Evolutionary conservation across 805 yeast species (phyloP).

Genomic region (Kuraishia ogatae): DNA sequence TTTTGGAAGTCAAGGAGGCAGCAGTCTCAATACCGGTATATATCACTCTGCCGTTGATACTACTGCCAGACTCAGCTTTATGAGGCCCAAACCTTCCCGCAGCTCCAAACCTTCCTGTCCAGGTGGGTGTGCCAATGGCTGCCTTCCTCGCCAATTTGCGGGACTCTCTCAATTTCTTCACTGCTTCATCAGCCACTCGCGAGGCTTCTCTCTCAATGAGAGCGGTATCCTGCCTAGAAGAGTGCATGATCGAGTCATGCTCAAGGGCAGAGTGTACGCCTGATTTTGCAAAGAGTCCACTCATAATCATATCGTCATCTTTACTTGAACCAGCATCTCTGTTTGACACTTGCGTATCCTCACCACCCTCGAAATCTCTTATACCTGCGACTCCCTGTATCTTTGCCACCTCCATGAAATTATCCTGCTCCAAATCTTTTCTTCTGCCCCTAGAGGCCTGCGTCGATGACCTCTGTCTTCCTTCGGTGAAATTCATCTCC

Average conservation of each 20-base stretch:
- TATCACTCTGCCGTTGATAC: not conserved
- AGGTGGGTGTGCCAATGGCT: slow-evolving; percentile 78
- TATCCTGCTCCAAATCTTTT: slow-evolving; percentile 45
- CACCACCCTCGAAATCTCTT: slow-evolving; percentile 51
- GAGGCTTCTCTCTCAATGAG: slow-evolving; percentile 58
- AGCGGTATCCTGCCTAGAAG: slow-evolving; percentile 40
- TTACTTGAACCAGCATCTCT: slow-evolving; percentile 6
- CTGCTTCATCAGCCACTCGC: slow-evolving; percentile 54
- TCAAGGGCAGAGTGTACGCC: slow-evolving; percentile 68
- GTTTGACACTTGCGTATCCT: slow-evolving; percentile 29
- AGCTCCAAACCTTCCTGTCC: slow-evolving; percentile 89
- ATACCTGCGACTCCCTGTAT: slow-evolving; percentile 68
- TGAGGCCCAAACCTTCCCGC: slow-evolving; percentile 53
- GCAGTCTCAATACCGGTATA: not conserved
- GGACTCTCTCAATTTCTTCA: slow-evolving; percentile 52
- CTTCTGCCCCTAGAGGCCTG: slow-evolving; percentile 13
- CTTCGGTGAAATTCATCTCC: slow-evolving; percentile 28
- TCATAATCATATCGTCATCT: slow-evolving; percentile 63
- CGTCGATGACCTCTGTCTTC: slow-evolving; percentile 24
- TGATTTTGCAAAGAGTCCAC: slow-evolving; percentile 61
- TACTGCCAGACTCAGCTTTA: not conserved
- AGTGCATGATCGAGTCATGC: slow-evolving; percentile 69
- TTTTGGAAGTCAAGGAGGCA: not conserved
- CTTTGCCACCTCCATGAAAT: slow-evolving; percentile 52
- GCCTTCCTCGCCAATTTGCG: slow-evolving; percentile 37